Conservation (phyloP, 495 filamentous ascomycete species). For the Talaromyces thailandensis region DNA sequence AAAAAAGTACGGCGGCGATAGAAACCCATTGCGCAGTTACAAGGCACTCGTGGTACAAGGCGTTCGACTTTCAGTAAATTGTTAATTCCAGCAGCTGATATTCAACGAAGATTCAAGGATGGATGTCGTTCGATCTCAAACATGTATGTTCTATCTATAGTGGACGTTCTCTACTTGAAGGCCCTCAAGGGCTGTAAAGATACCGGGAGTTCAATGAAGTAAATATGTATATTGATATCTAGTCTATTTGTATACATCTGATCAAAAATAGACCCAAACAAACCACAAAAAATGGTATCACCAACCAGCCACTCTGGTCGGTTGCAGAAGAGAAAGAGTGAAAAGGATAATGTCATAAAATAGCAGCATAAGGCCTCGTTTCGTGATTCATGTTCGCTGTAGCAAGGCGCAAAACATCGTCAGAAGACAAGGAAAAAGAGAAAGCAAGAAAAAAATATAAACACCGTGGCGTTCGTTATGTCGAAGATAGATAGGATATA, state of each 20-base stretch:
- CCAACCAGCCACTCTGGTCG: neutral
- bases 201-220: neutral
- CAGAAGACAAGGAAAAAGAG: neutral
- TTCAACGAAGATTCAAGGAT: neutral
- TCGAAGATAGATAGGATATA: neutral
- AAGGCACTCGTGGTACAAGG: neutral
- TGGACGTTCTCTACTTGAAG: neutral
- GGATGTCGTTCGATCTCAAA: neutral
- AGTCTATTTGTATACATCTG: neutral
- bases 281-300: neutral
- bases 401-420: constrained; percentile 1
- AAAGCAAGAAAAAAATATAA: neutral
- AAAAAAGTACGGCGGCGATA: constrained; percentile 15
- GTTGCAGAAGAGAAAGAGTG: constrained; percentile 12
- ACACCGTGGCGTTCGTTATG: neutral
- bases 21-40: constrained; percentile 9
- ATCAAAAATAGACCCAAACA: neutral
- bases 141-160: neutral
- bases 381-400: constrained; percentile 9
- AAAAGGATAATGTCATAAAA: constrained; percentile 26
- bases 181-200: neutral
- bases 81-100: neutral
- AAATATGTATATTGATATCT: neutral
- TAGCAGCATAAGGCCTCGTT: constrained; percentile 10
- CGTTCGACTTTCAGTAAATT: neutral